Conservation (phyloP, 352 stramenopile genomes). For the Phytopythium aichiense region DNA sequence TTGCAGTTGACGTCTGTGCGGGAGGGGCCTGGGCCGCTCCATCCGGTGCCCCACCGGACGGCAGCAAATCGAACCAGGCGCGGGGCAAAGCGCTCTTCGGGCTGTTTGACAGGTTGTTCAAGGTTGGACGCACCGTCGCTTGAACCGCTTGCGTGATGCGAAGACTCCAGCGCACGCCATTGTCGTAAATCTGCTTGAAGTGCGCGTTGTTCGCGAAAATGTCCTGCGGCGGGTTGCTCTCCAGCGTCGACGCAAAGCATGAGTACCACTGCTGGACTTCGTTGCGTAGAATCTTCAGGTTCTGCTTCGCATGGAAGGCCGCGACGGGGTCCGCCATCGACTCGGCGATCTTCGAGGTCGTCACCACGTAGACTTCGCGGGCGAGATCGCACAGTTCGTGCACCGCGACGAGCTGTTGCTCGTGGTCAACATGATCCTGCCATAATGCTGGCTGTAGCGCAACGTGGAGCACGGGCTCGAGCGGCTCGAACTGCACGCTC, state of each 20-base stretch:
- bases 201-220: constrained; percentile 78
- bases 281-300: constrained; percentile 71
- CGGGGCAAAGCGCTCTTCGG: constrained; percentile 68
- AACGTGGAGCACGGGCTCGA: constrained; percentile 81
- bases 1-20: constrained; percentile 11
- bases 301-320: constrained; percentile 61
- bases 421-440: constrained; percentile 75
- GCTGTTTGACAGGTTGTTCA: constrained; percentile 60
- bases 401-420: constrained; percentile 55
- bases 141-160: constrained; percentile 77
- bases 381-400: constrained; percentile 74
- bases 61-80: constrained; percentile 76
- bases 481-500: constrained; percentile 68
- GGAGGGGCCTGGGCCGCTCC: constrained; percentile 5
- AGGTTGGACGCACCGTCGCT: constrained; percentile 67
- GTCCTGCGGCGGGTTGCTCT: constrained; percentile 63
- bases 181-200: constrained; percentile 81
- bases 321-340: constrained; percentile 73
- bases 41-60: constrained; percentile 21
- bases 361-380: constrained; percentile 68
- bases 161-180: constrained; percentile 71
- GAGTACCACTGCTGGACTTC: constrained; percentile 84
- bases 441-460: constrained; percentile 77
- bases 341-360: constrained; percentile 72
- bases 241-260: constrained; percentile 71